phyloP scores from a whole-genome alignment of 306 rosid species.

The Prunus salicina region DNA sequence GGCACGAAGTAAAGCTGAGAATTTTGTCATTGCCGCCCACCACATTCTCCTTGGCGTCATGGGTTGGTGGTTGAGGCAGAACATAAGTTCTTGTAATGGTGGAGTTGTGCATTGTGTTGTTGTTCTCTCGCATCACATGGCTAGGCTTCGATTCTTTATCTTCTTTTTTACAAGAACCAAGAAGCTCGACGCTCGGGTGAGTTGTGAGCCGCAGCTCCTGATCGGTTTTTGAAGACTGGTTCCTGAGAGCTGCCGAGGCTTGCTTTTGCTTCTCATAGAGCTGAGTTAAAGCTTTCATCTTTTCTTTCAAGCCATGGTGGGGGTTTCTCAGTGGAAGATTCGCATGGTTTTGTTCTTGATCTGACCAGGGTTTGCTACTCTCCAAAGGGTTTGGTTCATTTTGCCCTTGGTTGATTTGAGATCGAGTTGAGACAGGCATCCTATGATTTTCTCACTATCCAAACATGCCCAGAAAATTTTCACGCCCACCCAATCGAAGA shows the following conservation, averaged over 20 bases:
- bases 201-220: constrained; percentile 35
- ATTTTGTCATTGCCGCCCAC: constrained; percentile 55
- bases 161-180: constrained; percentile 28
- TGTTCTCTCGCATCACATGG: constrained; percentile 66
- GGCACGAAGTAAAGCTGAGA: constrained; percentile 55
- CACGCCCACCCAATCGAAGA: constrained; percentile 23
- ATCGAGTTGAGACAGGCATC: constrained; percentile 95
- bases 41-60: constrained; percentile 60
- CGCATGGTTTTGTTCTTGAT: constrained; percentile 33
- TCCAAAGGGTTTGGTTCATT: constrained; percentile 30
- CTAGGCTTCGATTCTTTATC: constrained; percentile 26
- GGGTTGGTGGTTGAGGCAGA: constrained; percentile 43
- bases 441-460: constrained; percentile 12
- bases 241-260: constrained; percentile 61
- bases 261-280: constrained; percentile 88
- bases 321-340: constrained; percentile 53
- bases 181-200: constrained; percentile 37
- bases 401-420: constrained; percentile 39
- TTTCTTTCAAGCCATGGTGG: constrained; percentile 87
- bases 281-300: constrained; percentile 74
- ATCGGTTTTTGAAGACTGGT: constrained; percentile 25
- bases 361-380: constrained; percentile 22
- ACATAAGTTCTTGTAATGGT: constrained; percentile 63
- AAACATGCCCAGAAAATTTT: constrained; percentile 41
- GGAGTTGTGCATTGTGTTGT: constrained; percentile 44